Base-by-base conservation (phyloP, 1,284 basidiomycete genomes). In the Leccinum insolens region DNA sequence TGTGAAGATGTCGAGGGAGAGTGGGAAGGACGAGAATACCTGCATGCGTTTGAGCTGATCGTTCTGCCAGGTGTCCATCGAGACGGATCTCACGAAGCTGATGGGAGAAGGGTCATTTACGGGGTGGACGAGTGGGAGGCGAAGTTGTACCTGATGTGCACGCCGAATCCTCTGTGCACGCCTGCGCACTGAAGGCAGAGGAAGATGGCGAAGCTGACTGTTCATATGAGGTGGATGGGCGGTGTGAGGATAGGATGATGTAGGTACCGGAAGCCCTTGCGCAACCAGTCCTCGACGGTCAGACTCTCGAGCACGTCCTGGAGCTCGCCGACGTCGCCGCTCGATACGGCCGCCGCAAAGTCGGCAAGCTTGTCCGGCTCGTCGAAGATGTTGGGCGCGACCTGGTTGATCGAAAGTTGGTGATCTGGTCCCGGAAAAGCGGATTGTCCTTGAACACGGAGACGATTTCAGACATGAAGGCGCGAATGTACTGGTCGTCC, bases 381-480 rank as follows among this genome's bases (percentile, higher is more conserved):
- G 77, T 99, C 97, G 75, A 99, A 99, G 66, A 99, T 95, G 80
- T 98, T 99, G n/a, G 94, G 89, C 5, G 96, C 93, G 62, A 95
- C 91, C 79, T 98, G 95, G 77, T 94, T 95, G 80, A 98, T 97
- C 22, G 93, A 95, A 80, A 98, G 80, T 96, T 97, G 73, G 95
- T 95, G 72, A 97, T 98, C 80, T 99, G 97, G 82, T 99, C 97
- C 64, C 97, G 92, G 90, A 99, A 99, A 70, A 99, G 89, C 1
- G 96, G 96, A 81, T 98, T 98, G 65, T 99, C 96, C 85, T 99
- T 99, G 88, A 99, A 99, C 41, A 98, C 95, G 61, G 93, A 93
- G 71, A 99, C 95, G 70, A 99, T 94, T 82, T 99, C 97, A 65
- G 93, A 92, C 90, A 96, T 97, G 82, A 98, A 93, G 3, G 97